Evolutionary conservation across 495 filamentous ascomycete genomes (phyloP).

Genomic region (Aspergillus egyptiacus): DNA sequence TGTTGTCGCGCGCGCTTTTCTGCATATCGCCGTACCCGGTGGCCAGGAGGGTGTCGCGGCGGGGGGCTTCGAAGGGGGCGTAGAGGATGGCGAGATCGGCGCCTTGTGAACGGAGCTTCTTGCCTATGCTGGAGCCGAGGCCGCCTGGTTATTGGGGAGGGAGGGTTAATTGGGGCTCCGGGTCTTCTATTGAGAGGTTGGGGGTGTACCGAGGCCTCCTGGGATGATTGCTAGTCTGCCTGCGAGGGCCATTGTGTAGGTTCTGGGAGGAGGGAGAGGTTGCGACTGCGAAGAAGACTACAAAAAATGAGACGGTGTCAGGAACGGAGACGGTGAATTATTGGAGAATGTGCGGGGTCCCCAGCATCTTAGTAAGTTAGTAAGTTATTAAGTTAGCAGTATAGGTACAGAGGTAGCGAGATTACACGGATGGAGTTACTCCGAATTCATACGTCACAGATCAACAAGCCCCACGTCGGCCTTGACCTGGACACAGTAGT

Average conservation of each 20-base stretch:
- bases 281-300: not conserved
- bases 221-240: conserved; percentile 31
- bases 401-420: no score
- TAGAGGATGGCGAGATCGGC: conserved; percentile 37
- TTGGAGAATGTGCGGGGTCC: not conserved
- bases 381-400: no score
- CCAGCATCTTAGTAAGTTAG: not conserved
- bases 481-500: no score
- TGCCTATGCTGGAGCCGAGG: conserved; percentile 35
- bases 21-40: conserved; percentile 16
- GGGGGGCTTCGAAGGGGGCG: conserved; percentile 35
- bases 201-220: conserved; percentile 32
- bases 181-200: not conserved
- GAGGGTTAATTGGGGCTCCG: not conserved
- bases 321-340: not conserved
- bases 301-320: not conserved
- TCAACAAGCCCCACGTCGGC: conserved; percentile 45
- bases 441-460: not conserved
- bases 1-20: conserved; percentile 13
- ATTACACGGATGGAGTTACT: not conserved
- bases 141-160: conserved; percentile 31
- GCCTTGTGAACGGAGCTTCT: conserved; percentile 32
- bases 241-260: conserved; percentile 1
- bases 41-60: conserved; percentile 32
- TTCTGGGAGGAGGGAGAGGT: no score